Base-by-base conservation (phyloP, 768 basidiomycete species). In the Hirschioporus abietinus region DNA sequence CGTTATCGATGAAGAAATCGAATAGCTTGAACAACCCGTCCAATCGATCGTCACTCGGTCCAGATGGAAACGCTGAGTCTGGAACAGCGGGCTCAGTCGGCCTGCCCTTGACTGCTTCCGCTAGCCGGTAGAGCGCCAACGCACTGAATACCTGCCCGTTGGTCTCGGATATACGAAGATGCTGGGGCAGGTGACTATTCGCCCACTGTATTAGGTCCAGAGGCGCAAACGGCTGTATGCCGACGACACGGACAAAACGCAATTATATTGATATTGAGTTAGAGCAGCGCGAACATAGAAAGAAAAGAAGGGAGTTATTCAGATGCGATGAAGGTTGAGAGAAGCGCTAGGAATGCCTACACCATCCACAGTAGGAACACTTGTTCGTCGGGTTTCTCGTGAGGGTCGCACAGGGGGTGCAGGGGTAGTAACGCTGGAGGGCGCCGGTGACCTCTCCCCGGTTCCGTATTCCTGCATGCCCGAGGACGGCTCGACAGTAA, bases 1-100 rank as follows among this genome's bases (percentile, higher is more conserved):
- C 95, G 68, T 94, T 93, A 71, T 96, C 94, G 61, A 98, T 83
- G 65, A 97, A 77, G 77, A 93, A 95, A 77, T 98, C 96, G 77
- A 97, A 96, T 65, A 96, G 79, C 66, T 86, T 83, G 80, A 96
- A 95, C 30, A 96, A 80, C 18, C 95, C 93, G 27, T 94, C 92
- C 17, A 96, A 79, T 70, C 90, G 92, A 70, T 96, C 90, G 73
- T 95, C 90, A 68, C 82, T 80, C 15, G 83, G 77, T 57, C 83
- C 84, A 9, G 79, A 74, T 1, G 90, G 90, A 80, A 96, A 97
- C 0, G 89, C 88, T 1, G 88, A 85, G 71, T 94, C 92, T 0
- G 88, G 86, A 1, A 95, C 88, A 10, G 90, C 84, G 18, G 92
- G 91, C 20, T 84, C 84, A 0, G 84, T 80, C 0, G 88, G 79